Base-by-base conservation (phyloP, 1,139 yeast species). In the Scheffersomyces illinoinensis region DNA sequence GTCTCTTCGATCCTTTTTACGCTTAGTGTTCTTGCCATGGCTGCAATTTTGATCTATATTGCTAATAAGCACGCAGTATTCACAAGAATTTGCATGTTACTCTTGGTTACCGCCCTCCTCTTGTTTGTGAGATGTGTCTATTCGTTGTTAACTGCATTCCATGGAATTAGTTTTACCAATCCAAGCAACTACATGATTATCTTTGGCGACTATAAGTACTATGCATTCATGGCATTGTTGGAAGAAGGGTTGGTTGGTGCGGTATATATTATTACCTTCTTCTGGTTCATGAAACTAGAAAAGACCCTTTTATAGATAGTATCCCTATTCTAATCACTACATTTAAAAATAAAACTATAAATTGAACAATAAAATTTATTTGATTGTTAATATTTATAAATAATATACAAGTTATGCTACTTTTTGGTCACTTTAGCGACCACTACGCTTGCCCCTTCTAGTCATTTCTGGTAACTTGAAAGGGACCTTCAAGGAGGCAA, bases 401-500 rank as follows among this genome's bases (percentile, higher is more conserved):
- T 48, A 48, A 20, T 48, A 48, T 48, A 54, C 46, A 49, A 33
- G 43, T 12, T 14, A 48, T 48, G 51, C 51, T 20, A 48, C 17
- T 14, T 48, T 47, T 48, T 48, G n/a, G 24, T 26, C 54, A 14
- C 17, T 33, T 55, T 50, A 56, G 24, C 54, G 54, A 48, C 59
- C 57, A 54, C 47, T 53, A 70, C 89, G 83, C 52, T 57, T 62
- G 26, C 87, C 88, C 71, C 92, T 82, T 79, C 88, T 87, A 18
- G 88, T 84, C 83, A 91, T 82, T 67, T 90, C 95, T 10, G 99
- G 99, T 59, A 92, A 80, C 71, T 88, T 89, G 76, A 96, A 89
- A 50, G 99, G 99, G 49, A 93, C 97, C 72, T 85, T 88, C 73
- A 95, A 83, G 23, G 85, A 76, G 8, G 98, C 99, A 64, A 93